A percentile compares a stretch with the other conserved stretches of the same genome.
Conservation (phyloP, 176 grass and related monocot species). For the Bromus sterilis region DNA sequence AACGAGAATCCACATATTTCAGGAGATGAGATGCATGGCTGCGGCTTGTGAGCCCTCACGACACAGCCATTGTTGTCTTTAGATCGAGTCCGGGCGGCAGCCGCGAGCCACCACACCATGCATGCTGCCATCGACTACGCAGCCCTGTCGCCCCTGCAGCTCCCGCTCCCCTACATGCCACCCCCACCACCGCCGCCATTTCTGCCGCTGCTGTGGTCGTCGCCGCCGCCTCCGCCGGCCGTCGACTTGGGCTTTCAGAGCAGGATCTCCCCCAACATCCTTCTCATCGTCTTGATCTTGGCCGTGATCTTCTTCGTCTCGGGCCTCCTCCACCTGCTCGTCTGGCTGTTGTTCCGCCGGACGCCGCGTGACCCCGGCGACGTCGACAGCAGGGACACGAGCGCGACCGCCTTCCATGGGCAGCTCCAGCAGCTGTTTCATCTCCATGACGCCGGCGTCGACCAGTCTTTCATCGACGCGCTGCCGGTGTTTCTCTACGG, state of each 20-base stretch:
- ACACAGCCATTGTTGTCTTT: constrained; percentile 4
- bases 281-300: constrained; percentile 71
- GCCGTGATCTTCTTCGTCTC: constrained; percentile 79
- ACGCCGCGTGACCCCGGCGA: constrained; percentile 13
- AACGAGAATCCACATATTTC: constrained; percentile 1
- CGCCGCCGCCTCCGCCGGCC: neutral
- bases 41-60: neutral
- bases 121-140: constrained; percentile 21
- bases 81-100: constrained; percentile 7
- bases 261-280: constrained; percentile 68
- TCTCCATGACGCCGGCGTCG: constrained; percentile 85
- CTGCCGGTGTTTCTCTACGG: constrained; percentile 74
- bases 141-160: constrained; percentile 23
- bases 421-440: constrained; percentile 91
- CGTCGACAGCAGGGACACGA: constrained; percentile 2
- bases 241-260: constrained; percentile 30
- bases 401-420: constrained; percentile 57
- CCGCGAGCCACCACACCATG: constrained; percentile 31
- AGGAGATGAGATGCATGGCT: neutral
- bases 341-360: constrained; percentile 48
- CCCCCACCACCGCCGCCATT: constrained; percentile 11
- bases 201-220: neutral
- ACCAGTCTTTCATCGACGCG: constrained; percentile 78
- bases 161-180: constrained; percentile 37
- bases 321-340: constrained; percentile 69